Evolutionary conservation across 2,329 filamentous ascomycete genomes (phyloP), one percentile per base, ranked within the genome.

Genomic region (Penicillium sp.): DNA sequence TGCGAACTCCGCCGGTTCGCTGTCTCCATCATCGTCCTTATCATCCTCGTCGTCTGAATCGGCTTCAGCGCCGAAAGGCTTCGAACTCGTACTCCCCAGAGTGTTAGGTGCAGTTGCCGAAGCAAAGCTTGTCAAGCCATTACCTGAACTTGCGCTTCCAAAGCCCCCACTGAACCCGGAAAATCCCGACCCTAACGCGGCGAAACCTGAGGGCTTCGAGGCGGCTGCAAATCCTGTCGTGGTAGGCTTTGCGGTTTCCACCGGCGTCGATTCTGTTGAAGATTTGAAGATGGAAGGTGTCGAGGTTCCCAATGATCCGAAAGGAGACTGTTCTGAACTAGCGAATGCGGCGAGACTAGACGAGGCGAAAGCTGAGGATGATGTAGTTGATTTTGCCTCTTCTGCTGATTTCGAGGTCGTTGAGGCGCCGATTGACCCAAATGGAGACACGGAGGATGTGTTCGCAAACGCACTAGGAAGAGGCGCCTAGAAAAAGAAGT

Each of bases 51-150:
- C 80, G 5, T 81, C 78, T 31, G 79, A 79, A 57, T 79, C 76
- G 45, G 88, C 88, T 1, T 91, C 86, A 13, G 91, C 90, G 35
- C 92, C 92, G 73, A 97, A 95, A 0, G 91, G 85, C 76, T 87
- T 91, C 3, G 70, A 53, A 56, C 65, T 66, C n/a, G 62, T 71
- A 58, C 66, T 70, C 2, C 80, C 79, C 62, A 82, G 76, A 51
- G 79, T 79, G 19, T 76, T 71, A 54, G 79, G 69, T 55, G 84
- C 86, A 21, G 76, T 76, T 23, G 88, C 84, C 50, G 88, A 88
- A 47, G 88, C 91, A 76, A 96, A 97, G 67, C 85, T 90, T 2
- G 85, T 84, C 9, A 93, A 76, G 64, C 81, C 80, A 55, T 79
- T 75, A 56, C 78, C 73, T 54, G 76, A 75, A 51, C 76, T 77